These are phyloP conservation scores for Handroanthus guayacan DNA, from an alignment of 257 asterid species.

Conservation along the genomic window DNA sequence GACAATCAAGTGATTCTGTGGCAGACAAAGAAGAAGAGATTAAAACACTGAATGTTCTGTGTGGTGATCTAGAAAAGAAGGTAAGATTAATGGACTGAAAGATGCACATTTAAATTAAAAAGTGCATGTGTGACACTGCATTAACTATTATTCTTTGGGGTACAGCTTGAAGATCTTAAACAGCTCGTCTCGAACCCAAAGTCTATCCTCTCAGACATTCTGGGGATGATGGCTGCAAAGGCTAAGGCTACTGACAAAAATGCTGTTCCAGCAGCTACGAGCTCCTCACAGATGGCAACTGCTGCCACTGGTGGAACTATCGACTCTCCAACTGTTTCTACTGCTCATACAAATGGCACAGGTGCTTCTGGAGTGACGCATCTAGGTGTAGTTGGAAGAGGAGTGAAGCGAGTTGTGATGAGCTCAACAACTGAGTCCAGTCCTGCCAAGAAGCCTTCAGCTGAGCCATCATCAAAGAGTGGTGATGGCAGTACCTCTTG, in stretches of 20 bases:
- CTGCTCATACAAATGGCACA: slow-evolving; percentile 63
- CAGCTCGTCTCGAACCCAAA: slow-evolving; percentile 77
- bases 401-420: slow-evolving; percentile 85
- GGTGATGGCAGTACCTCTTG: slow-evolving; percentile 56
- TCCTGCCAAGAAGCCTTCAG: slow-evolving; percentile 66
- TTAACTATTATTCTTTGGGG: slow-evolving; percentile 19
- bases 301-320: slow-evolving; percentile 49
- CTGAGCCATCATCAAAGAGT: slow-evolving; percentile 56
- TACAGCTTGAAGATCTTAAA: slow-evolving; percentile 96
- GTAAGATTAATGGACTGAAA: slow-evolving; percentile 34
- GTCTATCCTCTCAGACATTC: slow-evolving; percentile 72
- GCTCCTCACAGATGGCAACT: slow-evolving; percentile 60
- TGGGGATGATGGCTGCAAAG: slow-evolving; percentile 67
- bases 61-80: slow-evolving; percentile 87
- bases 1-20: slow-evolving; percentile 46
- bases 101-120: neutral
- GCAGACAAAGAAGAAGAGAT: slow-evolving; percentile 69
- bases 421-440: slow-evolving; percentile 53
- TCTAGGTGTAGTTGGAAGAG: slow-evolving; percentile 97
- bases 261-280: slow-evolving; percentile 47
- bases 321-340: slow-evolving; percentile 65
- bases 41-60: slow-evolving; percentile 71
- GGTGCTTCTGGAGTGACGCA: slow-evolving; percentile 67
- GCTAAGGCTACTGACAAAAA: slow-evolving; percentile 51
- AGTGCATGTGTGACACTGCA: neutral